A percentile compares a stretch with the other conserved stretches of the same genome.
Conservation (phyloP, 768 basidiomycete genomes). For the Amanita pseudoporphyria region DNA sequence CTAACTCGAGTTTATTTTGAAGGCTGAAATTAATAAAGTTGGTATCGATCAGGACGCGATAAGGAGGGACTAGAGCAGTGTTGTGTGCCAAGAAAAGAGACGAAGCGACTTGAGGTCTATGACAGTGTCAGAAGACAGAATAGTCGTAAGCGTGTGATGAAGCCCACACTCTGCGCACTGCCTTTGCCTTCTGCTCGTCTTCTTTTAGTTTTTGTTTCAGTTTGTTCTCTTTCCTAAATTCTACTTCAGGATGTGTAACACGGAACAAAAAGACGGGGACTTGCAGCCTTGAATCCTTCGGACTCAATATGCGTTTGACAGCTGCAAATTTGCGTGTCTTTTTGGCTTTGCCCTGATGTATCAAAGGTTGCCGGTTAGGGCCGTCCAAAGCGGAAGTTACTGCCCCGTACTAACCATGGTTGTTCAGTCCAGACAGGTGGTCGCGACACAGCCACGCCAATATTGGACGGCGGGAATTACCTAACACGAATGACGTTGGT, state of each 20-base stretch:
- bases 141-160: not conserved
- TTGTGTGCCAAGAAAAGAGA: constrained; percentile 95
- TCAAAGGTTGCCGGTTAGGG: not conserved
- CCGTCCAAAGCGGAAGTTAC: not conserved
- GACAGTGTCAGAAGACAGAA: constrained; percentile 3
- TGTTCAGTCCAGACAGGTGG: no score
- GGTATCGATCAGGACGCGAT: constrained; percentile 95
- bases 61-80: constrained; percentile 91
- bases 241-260: constrained; percentile 5
- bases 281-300: constrained; percentile 87
- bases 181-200: constrained; percentile 70
- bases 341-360: constrained; percentile 71
- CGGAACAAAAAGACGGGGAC: constrained; percentile 17
- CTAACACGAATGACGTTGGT: no score
- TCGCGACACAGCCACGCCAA: no score
- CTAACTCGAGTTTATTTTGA: constrained; percentile 94
- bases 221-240: constrained; percentile 82
- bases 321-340: constrained; percentile 93
- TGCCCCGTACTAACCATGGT: not conserved
- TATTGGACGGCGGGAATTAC: no score
- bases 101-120: constrained; percentile 77
- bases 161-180: constrained; percentile 70
- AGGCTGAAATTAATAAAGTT: constrained; percentile 99
- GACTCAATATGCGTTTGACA: constrained; percentile 90
- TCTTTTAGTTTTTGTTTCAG: constrained; percentile 82